A percentile compares a stretch with the other conserved stretches of the same genome.
Evolutionary conservation across 2,329 filamentous ascomycete genomes (phyloP).

Genomic region (Myriosclerotinia duriaeana): DNA sequence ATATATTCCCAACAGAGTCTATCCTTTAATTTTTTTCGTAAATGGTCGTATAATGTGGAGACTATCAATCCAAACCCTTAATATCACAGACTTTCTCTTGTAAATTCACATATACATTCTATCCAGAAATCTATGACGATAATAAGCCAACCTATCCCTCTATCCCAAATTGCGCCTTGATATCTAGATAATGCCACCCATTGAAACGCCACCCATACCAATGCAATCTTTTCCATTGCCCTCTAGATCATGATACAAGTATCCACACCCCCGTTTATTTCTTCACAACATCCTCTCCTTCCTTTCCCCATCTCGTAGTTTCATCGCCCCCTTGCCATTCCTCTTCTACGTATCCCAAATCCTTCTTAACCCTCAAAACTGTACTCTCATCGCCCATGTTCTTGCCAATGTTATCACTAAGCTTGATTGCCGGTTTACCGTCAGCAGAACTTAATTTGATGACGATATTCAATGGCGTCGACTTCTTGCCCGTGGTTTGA

Average conservation of each 20-base stretch:
- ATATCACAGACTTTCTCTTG: neutral
- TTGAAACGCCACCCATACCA: neutral
- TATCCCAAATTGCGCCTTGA: neutral
- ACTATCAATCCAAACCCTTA: neutral
- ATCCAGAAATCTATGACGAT: neutral
- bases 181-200: neutral
- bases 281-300: conserved; percentile 36
- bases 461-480: conserved; percentile 90
- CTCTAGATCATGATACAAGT: neutral
- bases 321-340: conserved; percentile 84
- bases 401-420: conserved; percentile 84
- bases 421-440: conserved; percentile 83
- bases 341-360: conserved; percentile 82
- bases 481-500: conserved; percentile 73
- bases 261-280: neutral
- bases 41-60: neutral
- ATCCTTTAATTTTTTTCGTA: neutral
- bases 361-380: conserved; percentile 78
- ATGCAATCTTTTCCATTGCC: neutral
- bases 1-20: neutral
- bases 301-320: conserved; percentile 73
- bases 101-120: neutral
- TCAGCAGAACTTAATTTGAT: conserved; percentile 90
- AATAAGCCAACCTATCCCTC: neutral
- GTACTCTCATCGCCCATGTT: conserved; percentile 85